phyloP scores from a whole-genome alignment of 176 grass and related monocot genomes.

The Aegilops sharonensis region DNA sequence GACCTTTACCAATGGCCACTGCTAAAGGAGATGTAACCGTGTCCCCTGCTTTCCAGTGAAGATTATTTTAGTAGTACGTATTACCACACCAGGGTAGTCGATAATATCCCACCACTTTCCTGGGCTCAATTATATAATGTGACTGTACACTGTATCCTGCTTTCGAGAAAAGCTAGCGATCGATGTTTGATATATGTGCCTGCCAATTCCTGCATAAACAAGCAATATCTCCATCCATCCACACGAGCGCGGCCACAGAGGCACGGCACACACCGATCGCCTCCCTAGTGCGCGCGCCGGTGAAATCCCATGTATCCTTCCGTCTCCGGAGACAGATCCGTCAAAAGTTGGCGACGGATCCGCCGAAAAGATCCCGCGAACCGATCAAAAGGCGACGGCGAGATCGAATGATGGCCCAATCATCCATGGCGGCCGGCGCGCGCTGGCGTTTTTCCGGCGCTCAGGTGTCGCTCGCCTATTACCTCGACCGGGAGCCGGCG shows the following conservation, averaged over 20 bases:
- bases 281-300: slow-evolving; percentile 31
- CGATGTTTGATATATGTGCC: slow-evolving; percentile 28
- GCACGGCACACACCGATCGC: background rate
- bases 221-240: slow-evolving; percentile 3
- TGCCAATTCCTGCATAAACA: slow-evolving; percentile 2
- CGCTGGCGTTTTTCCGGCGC: background rate
- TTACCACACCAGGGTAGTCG: background rate
- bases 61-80: background rate
- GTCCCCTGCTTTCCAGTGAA: background rate
- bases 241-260: background rate
- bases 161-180: slow-evolving; percentile 9
- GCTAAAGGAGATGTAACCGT: background rate
- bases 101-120: background rate
- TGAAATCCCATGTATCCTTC: slow-evolving; percentile 4
- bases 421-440: background rate
- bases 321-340: slow-evolving; percentile 29
- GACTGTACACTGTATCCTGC: background rate
- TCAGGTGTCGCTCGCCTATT: background rate
- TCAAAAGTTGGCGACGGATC: slow-evolving; percentile 24
- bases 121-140: background rate
- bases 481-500: background rate
- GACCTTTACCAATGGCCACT: background rate
- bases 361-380: slow-evolving; percentile 16
- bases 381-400: background rate
- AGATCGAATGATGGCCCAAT: background rate